Evolutionary conservation across 352 stramenopile species (phyloP).

Genomic region (Ophiocytium majus): DNA sequence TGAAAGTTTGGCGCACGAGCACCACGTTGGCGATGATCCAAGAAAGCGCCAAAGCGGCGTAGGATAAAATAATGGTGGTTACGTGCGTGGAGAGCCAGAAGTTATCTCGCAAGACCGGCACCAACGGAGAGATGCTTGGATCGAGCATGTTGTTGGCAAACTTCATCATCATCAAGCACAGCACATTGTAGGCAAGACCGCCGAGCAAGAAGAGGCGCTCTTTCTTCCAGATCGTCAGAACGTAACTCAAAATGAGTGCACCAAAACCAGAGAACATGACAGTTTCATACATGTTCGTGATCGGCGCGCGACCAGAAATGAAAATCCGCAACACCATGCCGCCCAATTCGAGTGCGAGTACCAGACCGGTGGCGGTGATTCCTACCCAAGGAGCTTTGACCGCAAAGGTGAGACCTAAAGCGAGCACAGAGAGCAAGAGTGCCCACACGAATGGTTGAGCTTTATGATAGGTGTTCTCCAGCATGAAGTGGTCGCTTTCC

Average conservation of each 20-base stretch:
- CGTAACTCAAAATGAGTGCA: background rate
- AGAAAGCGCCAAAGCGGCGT: background rate
- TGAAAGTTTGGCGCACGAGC: background rate
- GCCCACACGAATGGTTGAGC: background rate
- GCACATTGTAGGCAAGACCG: slow-evolving; percentile 4
- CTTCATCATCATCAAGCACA: slow-evolving; percentile 12
- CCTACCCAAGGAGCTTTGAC: background rate
- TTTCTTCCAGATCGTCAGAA: slow-evolving; percentile 4
- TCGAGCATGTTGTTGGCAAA: slow-evolving; percentile 1
- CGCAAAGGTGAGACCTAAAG: background rate
- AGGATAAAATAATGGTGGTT: background rate
- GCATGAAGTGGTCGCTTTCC: background rate
- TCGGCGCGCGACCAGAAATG: background rate
- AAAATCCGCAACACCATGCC: background rate
- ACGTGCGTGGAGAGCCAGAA: slow-evolving; percentile 9
- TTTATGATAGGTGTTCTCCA: background rate
- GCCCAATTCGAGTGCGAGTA: background rate
- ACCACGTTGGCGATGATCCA: background rate
- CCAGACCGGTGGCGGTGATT: background rate
- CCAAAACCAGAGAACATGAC: slow-evolving; percentile 15
- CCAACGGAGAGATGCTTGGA: background rate
- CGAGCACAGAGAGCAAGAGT: background rate
- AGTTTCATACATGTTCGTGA: slow-evolving; percentile 15
- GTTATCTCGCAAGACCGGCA: slow-evolving; percentile 4
- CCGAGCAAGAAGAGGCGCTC: background rate